These are phyloP conservation scores for Sporothrix inflata DNA, from an alignment of 2,329 filamentous ascomycete genomes.

Conservation along the genomic window DNA sequence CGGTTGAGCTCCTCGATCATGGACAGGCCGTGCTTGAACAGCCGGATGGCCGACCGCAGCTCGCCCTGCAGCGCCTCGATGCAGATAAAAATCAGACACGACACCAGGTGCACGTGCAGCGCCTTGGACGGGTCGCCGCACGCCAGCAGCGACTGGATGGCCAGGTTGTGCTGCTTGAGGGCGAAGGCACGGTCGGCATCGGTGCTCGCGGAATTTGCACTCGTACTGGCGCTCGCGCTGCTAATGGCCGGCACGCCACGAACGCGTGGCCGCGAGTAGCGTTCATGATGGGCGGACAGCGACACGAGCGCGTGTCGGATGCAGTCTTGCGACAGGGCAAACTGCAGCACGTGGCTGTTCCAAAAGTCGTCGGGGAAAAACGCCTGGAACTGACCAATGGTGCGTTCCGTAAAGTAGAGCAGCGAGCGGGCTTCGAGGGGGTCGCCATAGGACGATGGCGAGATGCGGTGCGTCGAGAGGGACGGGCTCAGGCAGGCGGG, in stretches of 20 bases:
- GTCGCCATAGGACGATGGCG: constrained; percentile 10
- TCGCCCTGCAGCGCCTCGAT: constrained; percentile 31
- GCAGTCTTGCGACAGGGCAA: constrained; percentile 29
- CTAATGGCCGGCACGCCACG: neutral
- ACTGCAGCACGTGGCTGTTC: constrained; percentile 31
- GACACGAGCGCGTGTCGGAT: constrained; percentile 30
- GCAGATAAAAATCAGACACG: constrained; percentile 32
- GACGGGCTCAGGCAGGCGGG: neutral
- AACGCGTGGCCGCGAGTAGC: neutral
- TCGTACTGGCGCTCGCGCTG: neutral
- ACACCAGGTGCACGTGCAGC: constrained; percentile 27
- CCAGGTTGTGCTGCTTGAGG: constrained; percentile 27
- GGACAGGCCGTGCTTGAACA: constrained; percentile 29
- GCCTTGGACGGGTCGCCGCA: constrained; percentile 12
- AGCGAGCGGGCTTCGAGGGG: constrained; percentile 30
- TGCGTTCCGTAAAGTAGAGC: constrained; percentile 30
- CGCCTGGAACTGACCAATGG: constrained; percentile 26
- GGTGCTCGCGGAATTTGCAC: neutral
- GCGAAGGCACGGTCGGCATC: constrained; percentile 18
- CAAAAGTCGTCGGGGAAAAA: constrained; percentile 32
- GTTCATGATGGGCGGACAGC: constrained; percentile 31
- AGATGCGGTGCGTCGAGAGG: constrained; percentile 11
- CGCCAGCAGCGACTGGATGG: constrained; percentile 21
- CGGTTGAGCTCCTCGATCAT: constrained; percentile 23
- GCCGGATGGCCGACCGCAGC: constrained; percentile 28